These are phyloP conservation scores for Saccharomycopsis babjevae DNA, from an alignment of 805 yeast genomes.

Conservation along the genomic window DNA sequence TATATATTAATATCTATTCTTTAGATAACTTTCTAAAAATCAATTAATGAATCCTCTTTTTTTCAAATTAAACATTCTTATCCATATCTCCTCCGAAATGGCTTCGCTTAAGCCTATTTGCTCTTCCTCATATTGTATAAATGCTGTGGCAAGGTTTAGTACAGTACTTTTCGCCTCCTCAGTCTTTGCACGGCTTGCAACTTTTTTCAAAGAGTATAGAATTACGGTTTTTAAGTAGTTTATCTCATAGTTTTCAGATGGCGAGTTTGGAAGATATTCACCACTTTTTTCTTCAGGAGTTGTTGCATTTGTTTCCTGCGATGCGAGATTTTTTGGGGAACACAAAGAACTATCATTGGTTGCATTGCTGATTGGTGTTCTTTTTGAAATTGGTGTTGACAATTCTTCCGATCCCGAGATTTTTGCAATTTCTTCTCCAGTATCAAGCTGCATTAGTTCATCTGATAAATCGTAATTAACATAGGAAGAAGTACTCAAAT, in stretches of 20 bases:
- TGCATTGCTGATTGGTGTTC: background rate
- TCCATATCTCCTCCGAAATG: conserved; percentile 50
- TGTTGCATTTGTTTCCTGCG: background rate
- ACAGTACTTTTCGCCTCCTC: conserved; percentile 39
- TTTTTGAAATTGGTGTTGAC: background rate
- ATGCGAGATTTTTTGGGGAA: background rate
- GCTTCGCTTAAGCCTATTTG: conserved; percentile 62
- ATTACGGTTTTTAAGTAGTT: conserved; percentile 35
- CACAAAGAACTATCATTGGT: background rate
- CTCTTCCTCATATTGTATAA: conserved; percentile 36
- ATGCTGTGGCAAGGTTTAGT: conserved; percentile 29
- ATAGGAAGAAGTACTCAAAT: background rate
- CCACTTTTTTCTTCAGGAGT: background rate
- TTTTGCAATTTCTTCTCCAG: background rate
- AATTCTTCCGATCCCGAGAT: background rate
- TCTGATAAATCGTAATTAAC: conserved; percentile 4
- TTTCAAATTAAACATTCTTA: conserved; percentile 6
- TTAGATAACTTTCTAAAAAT: background rate
- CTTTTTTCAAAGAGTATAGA: conserved; percentile 35
- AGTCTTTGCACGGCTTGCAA: conserved; percentile 43
- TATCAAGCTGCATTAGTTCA: conserved; percentile 3
- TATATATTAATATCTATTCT: background rate
- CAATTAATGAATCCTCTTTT: conserved; percentile 2
- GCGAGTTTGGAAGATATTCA: background rate
- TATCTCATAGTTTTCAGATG: conserved; percentile 18